Evolutionary conservation across 495 filamentous ascomycete species (phyloP), one percentile per base, ranked within the genome.

Genomic region (Aspergillus sclerotioniger): DNA sequence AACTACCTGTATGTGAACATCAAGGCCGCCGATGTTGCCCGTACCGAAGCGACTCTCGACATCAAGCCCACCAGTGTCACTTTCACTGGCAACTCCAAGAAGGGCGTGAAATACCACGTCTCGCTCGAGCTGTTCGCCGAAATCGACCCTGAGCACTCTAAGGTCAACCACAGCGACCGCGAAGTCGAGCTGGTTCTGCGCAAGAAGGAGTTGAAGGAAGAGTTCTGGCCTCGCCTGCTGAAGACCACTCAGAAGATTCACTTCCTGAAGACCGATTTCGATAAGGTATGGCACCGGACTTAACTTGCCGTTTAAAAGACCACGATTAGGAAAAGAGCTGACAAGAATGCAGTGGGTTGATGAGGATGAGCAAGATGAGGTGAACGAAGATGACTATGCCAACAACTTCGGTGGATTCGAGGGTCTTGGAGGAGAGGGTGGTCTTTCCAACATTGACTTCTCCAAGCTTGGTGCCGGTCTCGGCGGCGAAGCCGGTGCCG

Each of bases 201-300:
- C 72, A 98, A 98, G 90, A 96, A 97, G 88, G 92, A 95, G 64
- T 80, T 91, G 29, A 89, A 90, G 74, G 80, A 86, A 58, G 90
- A 91, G 67, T 98, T 86, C 82, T 98, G 94, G 94, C 94, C 94
- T 39, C 85, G 94, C 62, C 82, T 98, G 56, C 77, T 96, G 67
- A 96, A 97, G 86, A 89, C 90, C 25, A 74, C 74, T 37, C 87
- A 91, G 84, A 96, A 90, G 82, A 69, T 87, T 52, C 94, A 98
- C 80, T 98, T 94, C 85, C 74, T 98, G 67, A 97, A 96, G 90
- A 98, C 94, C 64, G 88, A 98, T 74, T 98, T 98, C 67, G 91
- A 97, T 77, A 98, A 98, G 85, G 88, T 90, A 75, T 56, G 80
- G 28, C 35, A 15, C 44, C 54, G 12, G 8, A 21, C 7, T 46